Evolutionary conservation across 2,329 filamentous ascomycete genomes (phyloP).

Genomic region (Malbranchea zuffiana): DNA sequence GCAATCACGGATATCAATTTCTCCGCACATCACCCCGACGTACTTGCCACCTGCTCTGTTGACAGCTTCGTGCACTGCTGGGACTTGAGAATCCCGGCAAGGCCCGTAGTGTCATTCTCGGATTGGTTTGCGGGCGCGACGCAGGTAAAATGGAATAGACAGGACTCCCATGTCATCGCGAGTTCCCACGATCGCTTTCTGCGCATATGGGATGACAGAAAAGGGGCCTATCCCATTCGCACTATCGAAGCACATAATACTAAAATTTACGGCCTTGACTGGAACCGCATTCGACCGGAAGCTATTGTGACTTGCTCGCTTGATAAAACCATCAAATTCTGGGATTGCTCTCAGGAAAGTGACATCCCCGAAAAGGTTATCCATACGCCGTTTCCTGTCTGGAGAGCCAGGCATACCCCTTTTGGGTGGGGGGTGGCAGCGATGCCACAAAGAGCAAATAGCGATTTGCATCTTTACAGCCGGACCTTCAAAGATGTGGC

Average conservation of each 20-base stretch:
- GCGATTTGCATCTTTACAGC: constrained; percentile 75
- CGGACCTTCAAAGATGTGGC: constrained; percentile 34
- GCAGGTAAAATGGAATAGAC: constrained; percentile 89
- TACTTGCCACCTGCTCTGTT: constrained; percentile 80
- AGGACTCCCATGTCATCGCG: constrained; percentile 74
- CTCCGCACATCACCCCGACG: constrained; percentile 80
- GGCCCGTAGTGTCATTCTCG: constrained; percentile 69
- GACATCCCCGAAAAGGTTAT: constrained; percentile 66
- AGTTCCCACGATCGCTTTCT: constrained; percentile 83
- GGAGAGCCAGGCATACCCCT: constrained; percentile 81
- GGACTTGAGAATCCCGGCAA: constrained; percentile 66
- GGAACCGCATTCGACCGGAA: constrained; percentile 67
- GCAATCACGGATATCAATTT: constrained; percentile 97
- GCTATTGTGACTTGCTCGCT: constrained; percentile 78
- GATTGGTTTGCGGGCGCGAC: constrained; percentile 92
- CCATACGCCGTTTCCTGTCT: constrained; percentile 72
- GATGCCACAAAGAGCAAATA: constrained; percentile 84
- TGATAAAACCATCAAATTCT: constrained; percentile 86
- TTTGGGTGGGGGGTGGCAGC: constrained; percentile 78
- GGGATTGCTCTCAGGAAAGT: constrained; percentile 61
- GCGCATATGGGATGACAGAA: constrained; percentile 81
- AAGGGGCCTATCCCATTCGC: constrained; percentile 63
- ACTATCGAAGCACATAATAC: constrained; percentile 82
- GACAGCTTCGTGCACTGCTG: constrained; percentile 90
- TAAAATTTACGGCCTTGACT: constrained; percentile 92